Base-by-base conservation (phyloP, 164 flowering plant species). In the Kalanchoe fedtschenkoi region DNA sequence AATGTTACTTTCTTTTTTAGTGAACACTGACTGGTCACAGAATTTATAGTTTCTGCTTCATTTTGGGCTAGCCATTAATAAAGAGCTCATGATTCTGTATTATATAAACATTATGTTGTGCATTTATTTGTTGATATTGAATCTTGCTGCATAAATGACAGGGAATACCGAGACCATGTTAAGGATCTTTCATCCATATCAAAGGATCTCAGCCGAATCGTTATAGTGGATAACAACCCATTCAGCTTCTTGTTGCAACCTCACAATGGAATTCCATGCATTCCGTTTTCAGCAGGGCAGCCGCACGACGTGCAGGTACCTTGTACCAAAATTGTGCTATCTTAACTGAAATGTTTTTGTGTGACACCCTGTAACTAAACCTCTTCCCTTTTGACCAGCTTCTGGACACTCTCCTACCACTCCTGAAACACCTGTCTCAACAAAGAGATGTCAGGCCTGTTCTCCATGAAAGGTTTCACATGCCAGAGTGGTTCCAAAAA, bases 181-280 rank as follows among this genome's bases (percentile, higher is more conserved):
- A 93, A 93, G 77, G 99, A 93, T 77, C 87, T 90, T 9, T 75
- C 88, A 21, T 76, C 83, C 71, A 29, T 90, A 57, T 79, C 99
- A 22, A 82, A 78, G 64, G 87, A 88, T 75, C 77, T 88, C 34
- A 63, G 80, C 51, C 80, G 99, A 59, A 82, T 72, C 24, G 97
- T 93, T 41, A 74, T 93, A 62, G 89, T 90, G 17, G 99, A 93
- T 62, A 93, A 93, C 75, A 93, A 93, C 54, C 98, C 97, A 5
- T 93, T 90, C 78, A 93, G 98, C 76, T 93, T 93, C 78, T 71
- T 93, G 58, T 75, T 90, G 79, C 98, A 93, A 70, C 98, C 98
- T 5, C 28, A 79, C 19, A 90, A 93, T 76, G 98, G 98, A 62
- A 83, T 93, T 66, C 98, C 98, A 7, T 93, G 98, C 67, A 60